Evolutionary conservation across 345 rosid genomes (phyloP).

Genomic region (Populus euphratica): DNA sequence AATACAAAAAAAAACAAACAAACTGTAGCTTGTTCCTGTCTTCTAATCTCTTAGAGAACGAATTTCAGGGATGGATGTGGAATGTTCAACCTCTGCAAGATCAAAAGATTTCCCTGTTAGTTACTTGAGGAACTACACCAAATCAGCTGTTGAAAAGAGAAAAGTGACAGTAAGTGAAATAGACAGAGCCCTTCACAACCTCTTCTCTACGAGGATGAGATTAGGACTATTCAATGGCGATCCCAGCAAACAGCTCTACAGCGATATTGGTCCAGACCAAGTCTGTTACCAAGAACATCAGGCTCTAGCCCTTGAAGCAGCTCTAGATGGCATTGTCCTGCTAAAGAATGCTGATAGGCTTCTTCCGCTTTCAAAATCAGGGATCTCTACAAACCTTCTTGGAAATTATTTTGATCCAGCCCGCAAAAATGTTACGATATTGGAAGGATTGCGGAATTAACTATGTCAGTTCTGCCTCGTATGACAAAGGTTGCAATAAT

Average conservation of each 20-base stretch:
- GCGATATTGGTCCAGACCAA: slow-evolving; percentile 52
- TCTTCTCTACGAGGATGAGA: slow-evolving; percentile 75
- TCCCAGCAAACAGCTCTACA: slow-evolving; percentile 52
- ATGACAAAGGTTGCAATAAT: slow-evolving; percentile 54
- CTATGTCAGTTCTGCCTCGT: slow-evolving; percentile 45
- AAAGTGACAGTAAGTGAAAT: slow-evolving; percentile 53
- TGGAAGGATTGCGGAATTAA: slow-evolving; percentile 45
- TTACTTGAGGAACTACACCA: slow-evolving; percentile 58
- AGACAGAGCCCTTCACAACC: slow-evolving; percentile 74
- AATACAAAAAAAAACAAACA: not conserved
- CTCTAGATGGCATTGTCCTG: slow-evolving; percentile 77
- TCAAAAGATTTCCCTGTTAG: slow-evolving; percentile 27
- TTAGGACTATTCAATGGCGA: slow-evolving; percentile 80
- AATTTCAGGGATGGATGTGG: slow-evolving; percentile 78
- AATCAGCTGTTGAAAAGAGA: slow-evolving; percentile 61
- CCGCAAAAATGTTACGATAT: slow-evolving; percentile 55
- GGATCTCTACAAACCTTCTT: slow-evolving; percentile 35
- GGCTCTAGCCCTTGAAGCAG: slow-evolving; percentile 75
- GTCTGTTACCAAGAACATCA: slow-evolving; percentile 71
- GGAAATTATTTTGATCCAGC: slow-evolving; percentile 87
- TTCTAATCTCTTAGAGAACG: slow-evolving; percentile 2
- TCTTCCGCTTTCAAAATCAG: slow-evolving; percentile 62
- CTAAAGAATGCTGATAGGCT: slow-evolving; percentile 55
- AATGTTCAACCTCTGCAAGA: slow-evolving; percentile 31
- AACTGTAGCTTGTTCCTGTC: not conserved